Evolutionary conservation across 345 rosid species (phyloP).

Genomic region (Eutrema yunnanense): DNA sequence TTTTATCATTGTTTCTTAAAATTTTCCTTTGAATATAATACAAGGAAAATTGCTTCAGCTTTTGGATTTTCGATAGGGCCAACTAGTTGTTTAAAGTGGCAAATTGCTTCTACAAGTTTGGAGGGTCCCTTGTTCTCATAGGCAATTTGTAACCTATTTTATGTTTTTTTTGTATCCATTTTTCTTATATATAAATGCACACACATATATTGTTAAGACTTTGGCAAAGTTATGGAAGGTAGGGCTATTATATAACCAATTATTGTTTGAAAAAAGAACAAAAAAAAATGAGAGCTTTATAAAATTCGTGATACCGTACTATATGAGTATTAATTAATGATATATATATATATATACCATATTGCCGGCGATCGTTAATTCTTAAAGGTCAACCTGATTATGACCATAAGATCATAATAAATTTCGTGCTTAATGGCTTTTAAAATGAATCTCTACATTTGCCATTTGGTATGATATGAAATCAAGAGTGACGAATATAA

Average conservation of each 20-base stretch:
- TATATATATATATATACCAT: neutral
- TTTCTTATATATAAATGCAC: neutral
- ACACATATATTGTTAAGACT: neutral
- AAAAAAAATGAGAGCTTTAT: neutral
- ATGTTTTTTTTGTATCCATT: neutral
- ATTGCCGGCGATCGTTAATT: conserved; percentile 1
- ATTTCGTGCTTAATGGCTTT: neutral
- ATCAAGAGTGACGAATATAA: neutral
- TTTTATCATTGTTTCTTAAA: neutral
- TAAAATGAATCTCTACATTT: neutral
- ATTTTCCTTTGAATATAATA: neutral
- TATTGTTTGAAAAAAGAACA: conserved; percentile 1
- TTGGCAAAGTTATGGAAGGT: conserved; percentile 13
- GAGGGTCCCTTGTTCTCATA: conserved; percentile 19
- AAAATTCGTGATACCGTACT: neutral
- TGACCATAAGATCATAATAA: neutral
- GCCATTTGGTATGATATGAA: neutral
- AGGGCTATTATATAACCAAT: conserved; percentile 14
- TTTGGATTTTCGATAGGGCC: conserved; percentile 27
- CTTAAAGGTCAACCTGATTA: conserved; percentile 8
- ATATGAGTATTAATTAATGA: neutral
- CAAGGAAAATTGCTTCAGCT: neutral
- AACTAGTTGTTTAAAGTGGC: conserved; percentile 19
- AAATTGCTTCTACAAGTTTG: conserved; percentile 23
- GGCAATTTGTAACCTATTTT: conserved; percentile 12